Conservation (phyloP, 371 early-diverging fungal genomes). For the Rhizopus microsporus region DNA sequence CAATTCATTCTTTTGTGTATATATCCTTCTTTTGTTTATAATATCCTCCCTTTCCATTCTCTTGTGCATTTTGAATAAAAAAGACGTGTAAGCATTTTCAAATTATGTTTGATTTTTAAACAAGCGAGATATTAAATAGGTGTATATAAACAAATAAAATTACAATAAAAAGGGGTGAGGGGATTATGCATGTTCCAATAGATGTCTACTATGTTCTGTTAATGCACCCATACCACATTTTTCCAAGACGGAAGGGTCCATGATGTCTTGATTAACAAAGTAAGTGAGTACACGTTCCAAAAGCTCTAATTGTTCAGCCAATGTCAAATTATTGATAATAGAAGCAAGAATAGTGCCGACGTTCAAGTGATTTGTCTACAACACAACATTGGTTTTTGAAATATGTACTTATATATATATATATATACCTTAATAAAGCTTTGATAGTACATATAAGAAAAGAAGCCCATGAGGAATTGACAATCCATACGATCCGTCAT, state of each 20-base stretch:
- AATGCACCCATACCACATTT: slow-evolving; percentile 39
- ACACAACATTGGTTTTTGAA: background rate
- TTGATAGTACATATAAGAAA: slow-evolving; percentile 91
- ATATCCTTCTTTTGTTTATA: background rate
- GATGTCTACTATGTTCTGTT: slow-evolving; percentile 23
- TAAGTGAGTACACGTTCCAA: slow-evolving; percentile 60
- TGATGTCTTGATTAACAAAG: slow-evolving; percentile 58
- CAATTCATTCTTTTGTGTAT: background rate
- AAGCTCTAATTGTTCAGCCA: slow-evolving; percentile 60
- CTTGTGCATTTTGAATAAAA: too few species aligned
- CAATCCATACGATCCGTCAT: slow-evolving; percentile 98
- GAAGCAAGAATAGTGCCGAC: slow-evolving; percentile 58
- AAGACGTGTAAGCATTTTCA: too few species aligned
- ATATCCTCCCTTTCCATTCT: too few species aligned
- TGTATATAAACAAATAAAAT: slow-evolving; percentile 5
- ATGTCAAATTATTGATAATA: slow-evolving; percentile 51
- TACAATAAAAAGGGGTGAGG: background rate
- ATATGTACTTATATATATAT: background rate
- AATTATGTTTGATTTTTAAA: too few species aligned
- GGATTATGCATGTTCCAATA: slow-evolving; percentile 12
- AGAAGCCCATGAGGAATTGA: slow-evolving; percentile 97
- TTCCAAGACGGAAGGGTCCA: slow-evolving; percentile 44
- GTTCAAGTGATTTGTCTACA: slow-evolving; percentile 51
- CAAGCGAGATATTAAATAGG: background rate
- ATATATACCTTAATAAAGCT: slow-evolving; percentile 77